Conservation (phyloP, 1,284 basidiomycete species). For the Phaffia rhodozyma region DNA sequence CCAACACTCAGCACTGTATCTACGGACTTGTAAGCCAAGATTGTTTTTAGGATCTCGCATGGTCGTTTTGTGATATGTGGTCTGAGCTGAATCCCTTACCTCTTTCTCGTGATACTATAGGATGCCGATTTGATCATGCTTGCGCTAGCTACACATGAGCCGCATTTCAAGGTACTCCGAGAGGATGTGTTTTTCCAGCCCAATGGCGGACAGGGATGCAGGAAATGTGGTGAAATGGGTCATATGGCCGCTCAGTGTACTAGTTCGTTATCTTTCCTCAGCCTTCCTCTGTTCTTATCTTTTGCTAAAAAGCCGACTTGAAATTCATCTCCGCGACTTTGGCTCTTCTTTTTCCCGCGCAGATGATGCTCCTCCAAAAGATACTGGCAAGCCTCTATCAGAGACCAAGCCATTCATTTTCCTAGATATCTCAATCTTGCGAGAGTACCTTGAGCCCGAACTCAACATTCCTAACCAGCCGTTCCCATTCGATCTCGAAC, state of each 20-base stretch:
- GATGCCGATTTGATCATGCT: slow-evolving; percentile 99
- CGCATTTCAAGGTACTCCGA: slow-evolving; percentile 89
- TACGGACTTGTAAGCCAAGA: slow-evolving; percentile 67
- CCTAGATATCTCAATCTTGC: slow-evolving; percentile 86
- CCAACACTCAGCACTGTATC: slow-evolving; percentile 93
- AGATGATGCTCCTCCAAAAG: no score
- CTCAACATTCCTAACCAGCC: slow-evolving; percentile 63
- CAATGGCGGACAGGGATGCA: slow-evolving; percentile 61
- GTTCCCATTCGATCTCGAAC: slow-evolving; percentile 90
- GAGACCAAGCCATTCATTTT: slow-evolving; percentile 98
- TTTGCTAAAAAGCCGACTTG: background rate
- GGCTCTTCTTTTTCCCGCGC: background rate
- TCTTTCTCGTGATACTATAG: slow-evolving; percentile 34
- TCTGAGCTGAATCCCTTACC: slow-evolving; percentile 6
- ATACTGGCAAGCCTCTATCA: slow-evolving; percentile 42
- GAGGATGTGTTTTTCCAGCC: slow-evolving; percentile 90
- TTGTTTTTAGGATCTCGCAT: slow-evolving; percentile 14
- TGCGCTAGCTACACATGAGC: slow-evolving; percentile 93
- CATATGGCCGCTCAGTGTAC: slow-evolving; percentile 92
- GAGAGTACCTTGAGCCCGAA: slow-evolving; percentile 96
- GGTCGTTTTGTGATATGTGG: slow-evolving; percentile 1
- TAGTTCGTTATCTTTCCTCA: slow-evolving; percentile 32
- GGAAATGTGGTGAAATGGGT: slow-evolving; percentile 84
- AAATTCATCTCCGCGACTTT: no score
- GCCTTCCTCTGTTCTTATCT: background rate